phyloP scores from a whole-genome alignment of 202 grass and related monocot genomes.

The Eragrostis tef region DNA sequence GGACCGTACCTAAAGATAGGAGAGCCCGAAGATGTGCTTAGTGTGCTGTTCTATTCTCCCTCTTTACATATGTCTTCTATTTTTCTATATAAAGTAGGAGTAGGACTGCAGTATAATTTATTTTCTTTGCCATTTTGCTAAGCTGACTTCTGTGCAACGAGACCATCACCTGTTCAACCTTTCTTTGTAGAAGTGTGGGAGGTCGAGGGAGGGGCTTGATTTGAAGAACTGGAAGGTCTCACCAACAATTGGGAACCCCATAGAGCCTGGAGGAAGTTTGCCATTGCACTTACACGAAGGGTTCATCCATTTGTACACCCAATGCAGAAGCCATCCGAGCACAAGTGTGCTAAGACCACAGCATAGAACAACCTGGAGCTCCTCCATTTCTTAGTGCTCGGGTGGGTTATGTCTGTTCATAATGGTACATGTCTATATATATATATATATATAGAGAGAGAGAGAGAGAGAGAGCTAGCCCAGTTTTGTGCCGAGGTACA shows the following conservation, averaged over 20 bases:
- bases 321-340: background rate
- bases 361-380: background rate
- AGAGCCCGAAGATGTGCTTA: too few species aligned
- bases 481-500: too few species aligned
- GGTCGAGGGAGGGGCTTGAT: background rate
- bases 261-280: constrained; percentile 28
- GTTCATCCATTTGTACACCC: background rate
- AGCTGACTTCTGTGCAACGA: too few species aligned
- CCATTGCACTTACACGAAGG: background rate
- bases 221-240: constrained; percentile 22
- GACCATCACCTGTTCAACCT: background rate
- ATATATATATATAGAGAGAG: too few species aligned
- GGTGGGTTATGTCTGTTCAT: background rate
- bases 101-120: too few species aligned
- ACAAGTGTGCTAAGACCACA: background rate
- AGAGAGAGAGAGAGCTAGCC: too few species aligned
- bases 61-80: too few species aligned
- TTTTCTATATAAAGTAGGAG: too few species aligned
- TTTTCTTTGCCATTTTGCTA: too few species aligned
- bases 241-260: constrained; percentile 25
- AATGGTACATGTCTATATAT: background rate
- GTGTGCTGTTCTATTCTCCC: too few species aligned
- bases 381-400: background rate
- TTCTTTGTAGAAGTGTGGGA: background rate
- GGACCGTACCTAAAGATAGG: background rate